These are phyloP conservation scores for Musa acuminata DNA, from an alignment of 176 grass and related monocot genomes.

Conservation along the genomic window DNA sequence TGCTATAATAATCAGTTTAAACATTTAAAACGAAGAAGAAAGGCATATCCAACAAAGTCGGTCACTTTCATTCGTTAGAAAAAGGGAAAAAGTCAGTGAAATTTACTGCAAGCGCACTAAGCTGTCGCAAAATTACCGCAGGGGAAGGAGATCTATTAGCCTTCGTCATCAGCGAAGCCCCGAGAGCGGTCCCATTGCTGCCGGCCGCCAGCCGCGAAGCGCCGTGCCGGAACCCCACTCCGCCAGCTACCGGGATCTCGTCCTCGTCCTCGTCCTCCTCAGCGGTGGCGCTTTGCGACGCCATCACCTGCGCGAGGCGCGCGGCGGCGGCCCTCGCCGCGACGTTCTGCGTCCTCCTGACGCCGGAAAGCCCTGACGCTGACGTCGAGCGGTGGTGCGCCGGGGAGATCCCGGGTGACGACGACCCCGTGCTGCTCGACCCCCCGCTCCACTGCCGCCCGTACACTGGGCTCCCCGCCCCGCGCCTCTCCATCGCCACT, in stretches of 20 bases:
- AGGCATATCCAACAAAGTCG: no score
- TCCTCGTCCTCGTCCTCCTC: slow-evolving; percentile 62
- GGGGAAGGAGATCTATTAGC: slow-evolving; percentile 89
- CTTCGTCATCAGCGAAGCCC: slow-evolving; percentile 52
- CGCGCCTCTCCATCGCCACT: slow-evolving; percentile 57
- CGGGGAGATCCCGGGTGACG: slow-evolving; percentile 63
- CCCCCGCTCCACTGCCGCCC: slow-evolving; percentile 76
- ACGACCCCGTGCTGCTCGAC: slow-evolving; percentile 73
- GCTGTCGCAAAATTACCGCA: slow-evolving; percentile 40
- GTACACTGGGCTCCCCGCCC: slow-evolving; percentile 83
- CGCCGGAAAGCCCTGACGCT: slow-evolving; percentile 39
- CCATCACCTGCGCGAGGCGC: slow-evolving; percentile 92
- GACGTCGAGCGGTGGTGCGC: slow-evolving; percentile 55
- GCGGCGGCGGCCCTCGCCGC: slow-evolving; percentile 89
- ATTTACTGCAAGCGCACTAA: not conserved
- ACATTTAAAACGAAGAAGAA: no score
- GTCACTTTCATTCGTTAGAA: no score
- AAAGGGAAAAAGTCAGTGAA: not conserved
- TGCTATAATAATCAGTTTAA: not conserved
- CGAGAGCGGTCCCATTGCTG: slow-evolving; percentile 20
- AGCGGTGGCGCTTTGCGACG: slow-evolving; percentile 70
- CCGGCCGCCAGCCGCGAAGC: slow-evolving; percentile 14
- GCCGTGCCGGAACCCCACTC: slow-evolving; percentile 32
- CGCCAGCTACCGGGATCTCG: slow-evolving; percentile 22
- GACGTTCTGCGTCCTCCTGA: slow-evolving; percentile 86